Percentiles rank a stretch among this genome's conserved stretches.
phyloP scores from a whole-genome alignment of 768 basidiomycete genomes.

The Rickenella mellea region DNA sequence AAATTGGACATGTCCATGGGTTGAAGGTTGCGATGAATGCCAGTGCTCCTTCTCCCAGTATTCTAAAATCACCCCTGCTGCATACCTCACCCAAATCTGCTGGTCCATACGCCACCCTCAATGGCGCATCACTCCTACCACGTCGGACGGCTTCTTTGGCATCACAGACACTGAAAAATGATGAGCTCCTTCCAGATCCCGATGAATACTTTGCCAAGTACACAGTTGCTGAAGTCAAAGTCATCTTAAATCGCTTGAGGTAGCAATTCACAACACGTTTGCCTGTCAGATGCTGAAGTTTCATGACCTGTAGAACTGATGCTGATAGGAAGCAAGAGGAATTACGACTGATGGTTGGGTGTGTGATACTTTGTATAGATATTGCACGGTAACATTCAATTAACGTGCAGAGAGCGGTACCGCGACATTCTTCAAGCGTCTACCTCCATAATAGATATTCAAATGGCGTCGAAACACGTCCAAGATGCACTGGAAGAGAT shows the following conservation, averaged over 20 bases:
- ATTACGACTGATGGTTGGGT: constrained; percentile 87
- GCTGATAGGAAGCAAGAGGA: constrained; percentile 86
- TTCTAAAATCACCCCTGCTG: too few species aligned
- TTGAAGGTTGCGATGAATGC: too few species aligned
- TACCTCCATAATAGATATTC: constrained; percentile 72
- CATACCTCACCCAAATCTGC: too few species aligned
- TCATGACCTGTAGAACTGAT: constrained; percentile 42
- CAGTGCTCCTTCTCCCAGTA: too few species aligned
- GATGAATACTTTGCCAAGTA: constrained; percentile 68
- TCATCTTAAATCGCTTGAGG: constrained; percentile 61
- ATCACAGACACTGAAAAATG: too few species aligned
- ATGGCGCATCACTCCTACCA: too few species aligned
- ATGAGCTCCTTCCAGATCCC: constrained; percentile 34
- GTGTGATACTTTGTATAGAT: constrained; percentile 27
- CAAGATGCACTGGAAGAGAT: constrained; percentile 55
- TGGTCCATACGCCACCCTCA: too few species aligned
- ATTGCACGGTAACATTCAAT: constrained; percentile 21
- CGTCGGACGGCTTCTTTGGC: too few species aligned
- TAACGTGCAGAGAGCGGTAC: constrained; percentile 80
- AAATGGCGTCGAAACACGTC: constrained; percentile 58
- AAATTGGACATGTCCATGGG: too few species aligned
- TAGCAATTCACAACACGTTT: constrained; percentile 18
- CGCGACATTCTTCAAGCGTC: constrained; percentile 82
- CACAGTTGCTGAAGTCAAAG: constrained; percentile 63
- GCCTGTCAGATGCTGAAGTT: constrained; percentile 4